A percentile compares a stretch with the other conserved stretches of the same genome.
These are phyloP conservation scores for Podila epicladia DNA, from an alignment of 192 early-diverging fungal genomes.

Conservation along the genomic window DNA sequence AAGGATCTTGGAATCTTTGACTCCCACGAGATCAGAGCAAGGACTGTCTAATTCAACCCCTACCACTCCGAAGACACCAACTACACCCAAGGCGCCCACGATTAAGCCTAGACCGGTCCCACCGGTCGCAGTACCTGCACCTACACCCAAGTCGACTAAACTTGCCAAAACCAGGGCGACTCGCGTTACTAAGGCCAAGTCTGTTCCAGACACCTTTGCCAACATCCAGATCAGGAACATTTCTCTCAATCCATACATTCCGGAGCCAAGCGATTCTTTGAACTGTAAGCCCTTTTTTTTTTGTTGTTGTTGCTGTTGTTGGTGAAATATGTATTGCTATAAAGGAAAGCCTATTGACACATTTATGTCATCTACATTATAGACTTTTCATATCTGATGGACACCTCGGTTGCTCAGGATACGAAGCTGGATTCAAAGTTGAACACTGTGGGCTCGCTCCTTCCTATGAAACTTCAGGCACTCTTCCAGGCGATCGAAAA, in stretches of 20 bases:
- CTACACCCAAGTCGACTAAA: not conserved
- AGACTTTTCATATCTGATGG: constrained; percentile 37
- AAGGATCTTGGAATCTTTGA: no score
- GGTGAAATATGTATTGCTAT: no score
- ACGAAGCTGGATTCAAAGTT: constrained; percentile 30
- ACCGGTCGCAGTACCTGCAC: not conserved
- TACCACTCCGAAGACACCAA: no score
- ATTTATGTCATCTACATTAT: not conserved
- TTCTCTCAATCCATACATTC: constrained; percentile 24
- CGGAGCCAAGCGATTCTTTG: constrained; percentile 7
- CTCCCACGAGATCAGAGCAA: no score
- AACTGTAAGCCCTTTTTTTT: not conserved
- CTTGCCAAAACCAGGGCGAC: not conserved
- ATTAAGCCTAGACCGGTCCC: not conserved
- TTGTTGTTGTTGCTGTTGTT: not conserved
- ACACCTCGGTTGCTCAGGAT: constrained; percentile 21
- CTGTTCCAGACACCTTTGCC: not conserved
- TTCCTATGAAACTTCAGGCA: constrained; percentile 16
- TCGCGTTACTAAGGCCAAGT: not conserved
- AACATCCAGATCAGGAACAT: constrained; percentile 41
- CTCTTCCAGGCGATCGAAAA: constrained; percentile 26
- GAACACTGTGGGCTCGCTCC: constrained; percentile 4
- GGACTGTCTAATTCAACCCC: no score
- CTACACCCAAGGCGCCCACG: no score
- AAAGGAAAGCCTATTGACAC: not conserved